Conservation (phyloP, 2,329 filamentous ascomycete species). For the Penicillium vulpinum region DNA sequence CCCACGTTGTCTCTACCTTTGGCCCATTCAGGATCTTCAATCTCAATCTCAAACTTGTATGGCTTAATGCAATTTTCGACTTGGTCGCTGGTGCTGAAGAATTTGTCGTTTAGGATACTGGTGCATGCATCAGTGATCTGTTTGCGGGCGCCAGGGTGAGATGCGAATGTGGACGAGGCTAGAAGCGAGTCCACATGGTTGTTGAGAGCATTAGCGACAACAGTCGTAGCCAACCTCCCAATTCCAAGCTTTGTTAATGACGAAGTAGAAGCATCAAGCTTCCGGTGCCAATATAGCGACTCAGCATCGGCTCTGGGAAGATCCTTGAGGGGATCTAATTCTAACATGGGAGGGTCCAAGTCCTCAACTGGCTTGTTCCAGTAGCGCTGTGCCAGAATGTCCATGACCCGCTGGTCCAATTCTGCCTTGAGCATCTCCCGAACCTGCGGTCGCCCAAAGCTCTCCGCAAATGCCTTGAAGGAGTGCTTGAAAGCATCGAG, state of each 20-base stretch:
- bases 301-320: constrained; percentile 83
- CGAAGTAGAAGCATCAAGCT: constrained; percentile 88
- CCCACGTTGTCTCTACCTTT: constrained; percentile 81
- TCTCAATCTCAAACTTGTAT: constrained; percentile 96
- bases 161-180: constrained; percentile 76
- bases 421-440: constrained; percentile 86
- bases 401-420: constrained; percentile 90
- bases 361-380: constrained; percentile 97
- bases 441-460: constrained; percentile 87
- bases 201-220: constrained; percentile 86
- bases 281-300: constrained; percentile 87
- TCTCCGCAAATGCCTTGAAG: constrained; percentile 89
- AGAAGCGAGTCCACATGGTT: constrained; percentile 78
- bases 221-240: constrained; percentile 85
- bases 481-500: constrained; percentile 96
- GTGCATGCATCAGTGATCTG: constrained; percentile 91
- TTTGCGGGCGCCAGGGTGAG: constrained; percentile 87
- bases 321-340: constrained; percentile 71
- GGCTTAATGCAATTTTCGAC: constrained; percentile 99
- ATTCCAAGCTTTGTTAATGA: constrained; percentile 92
- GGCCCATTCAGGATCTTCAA: constrained; percentile 86
- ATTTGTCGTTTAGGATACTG: constrained; percentile 86
- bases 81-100: constrained; percentile 96
- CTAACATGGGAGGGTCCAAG: constrained; percentile 64
- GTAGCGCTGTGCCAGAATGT: constrained; percentile 87